These are phyloP conservation scores for Termitomyces heimii DNA, from an alignment of 768 basidiomycete species.

Conservation along the genomic window DNA sequence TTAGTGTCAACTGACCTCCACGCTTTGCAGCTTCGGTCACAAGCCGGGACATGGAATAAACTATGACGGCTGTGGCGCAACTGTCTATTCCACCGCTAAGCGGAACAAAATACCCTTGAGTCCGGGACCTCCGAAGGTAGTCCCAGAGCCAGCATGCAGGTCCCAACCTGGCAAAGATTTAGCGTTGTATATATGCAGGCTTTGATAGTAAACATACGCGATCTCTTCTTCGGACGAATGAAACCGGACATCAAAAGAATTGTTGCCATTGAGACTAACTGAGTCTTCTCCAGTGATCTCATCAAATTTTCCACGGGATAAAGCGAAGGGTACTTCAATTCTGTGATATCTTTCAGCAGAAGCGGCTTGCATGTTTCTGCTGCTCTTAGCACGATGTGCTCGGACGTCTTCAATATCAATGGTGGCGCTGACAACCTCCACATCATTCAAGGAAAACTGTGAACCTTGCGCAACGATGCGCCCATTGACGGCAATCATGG, in stretches of 20 bases:
- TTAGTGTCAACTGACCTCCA: slow-evolving; percentile 43
- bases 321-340: slow-evolving; percentile 73
- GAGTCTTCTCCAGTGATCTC: slow-evolving; percentile 50
- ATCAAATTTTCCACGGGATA: slow-evolving; percentile 72
- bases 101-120: slow-evolving; percentile 93
- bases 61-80: slow-evolving; percentile 94
- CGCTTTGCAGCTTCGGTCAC: slow-evolving; percentile 72
- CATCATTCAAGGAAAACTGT: slow-evolving; percentile 93
- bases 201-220: slow-evolving; percentile 55
- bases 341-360: slow-evolving; percentile 69
- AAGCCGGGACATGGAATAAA: slow-evolving; percentile 93
- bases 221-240: slow-evolving; percentile 95
- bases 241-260: slow-evolving; percentile 52
- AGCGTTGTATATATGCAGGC: not conserved
- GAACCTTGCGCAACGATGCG: slow-evolving; percentile 90
- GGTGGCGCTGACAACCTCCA: slow-evolving; percentile 94
- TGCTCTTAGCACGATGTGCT: slow-evolving; percentile 78
- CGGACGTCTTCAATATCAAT: slow-evolving; percentile 97
- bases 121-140: slow-evolving; percentile 89
- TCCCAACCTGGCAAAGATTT: slow-evolving; percentile 55
- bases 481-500: slow-evolving; percentile 95
- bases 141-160: slow-evolving; percentile 99
- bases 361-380: slow-evolving; percentile 88
- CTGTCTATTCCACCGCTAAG: slow-evolving; percentile 96
- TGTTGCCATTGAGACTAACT: slow-evolving; percentile 29